phyloP scores from a whole-genome alignment of 2,329 filamentous ascomycete species.

The Aureobasidium sp. region DNA sequence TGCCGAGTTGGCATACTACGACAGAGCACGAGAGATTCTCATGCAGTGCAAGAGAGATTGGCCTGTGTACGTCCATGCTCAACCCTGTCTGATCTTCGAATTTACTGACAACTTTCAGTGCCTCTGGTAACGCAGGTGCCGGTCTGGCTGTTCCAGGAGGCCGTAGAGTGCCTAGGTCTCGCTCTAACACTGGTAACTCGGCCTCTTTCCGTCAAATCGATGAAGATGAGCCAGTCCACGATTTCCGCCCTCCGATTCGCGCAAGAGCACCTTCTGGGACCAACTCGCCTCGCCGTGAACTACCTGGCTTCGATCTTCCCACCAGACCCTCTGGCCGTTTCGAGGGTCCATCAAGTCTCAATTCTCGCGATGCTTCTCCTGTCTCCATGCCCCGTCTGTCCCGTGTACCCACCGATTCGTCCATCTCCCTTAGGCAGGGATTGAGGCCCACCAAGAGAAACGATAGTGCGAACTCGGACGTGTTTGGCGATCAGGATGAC shows the following conservation, averaged over 20 bases:
- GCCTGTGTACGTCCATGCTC: constrained; percentile 50
- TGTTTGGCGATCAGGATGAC: constrained; percentile 46
- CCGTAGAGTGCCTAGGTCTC: constrained; percentile 43
- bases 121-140: constrained; percentile 8
- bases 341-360: constrained; percentile 41
- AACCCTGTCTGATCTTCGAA: not conserved
- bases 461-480: constrained; percentile 33
- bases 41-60: constrained; percentile 61
- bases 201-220: constrained; percentile 51
- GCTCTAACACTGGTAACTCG: constrained; percentile 58
- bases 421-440: constrained; percentile 42
- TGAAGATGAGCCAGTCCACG: constrained; percentile 48
- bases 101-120: constrained; percentile 11
- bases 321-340: constrained; percentile 51
- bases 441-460: constrained; percentile 32
- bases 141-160: constrained; percentile 1
- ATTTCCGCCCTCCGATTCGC: constrained; percentile 48
- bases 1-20: constrained; percentile 83
- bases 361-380: constrained; percentile 46
- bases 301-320: constrained; percentile 37
- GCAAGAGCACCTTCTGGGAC: constrained; percentile 36
- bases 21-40: constrained; percentile 81
- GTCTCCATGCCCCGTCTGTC: constrained; percentile 39
- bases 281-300: constrained; percentile 36
- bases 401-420: constrained; percentile 50